These are phyloP conservation scores for Nitzschia putrida DNA, from an alignment of 108 stramenopile species.

Conservation along the genomic window DNA sequence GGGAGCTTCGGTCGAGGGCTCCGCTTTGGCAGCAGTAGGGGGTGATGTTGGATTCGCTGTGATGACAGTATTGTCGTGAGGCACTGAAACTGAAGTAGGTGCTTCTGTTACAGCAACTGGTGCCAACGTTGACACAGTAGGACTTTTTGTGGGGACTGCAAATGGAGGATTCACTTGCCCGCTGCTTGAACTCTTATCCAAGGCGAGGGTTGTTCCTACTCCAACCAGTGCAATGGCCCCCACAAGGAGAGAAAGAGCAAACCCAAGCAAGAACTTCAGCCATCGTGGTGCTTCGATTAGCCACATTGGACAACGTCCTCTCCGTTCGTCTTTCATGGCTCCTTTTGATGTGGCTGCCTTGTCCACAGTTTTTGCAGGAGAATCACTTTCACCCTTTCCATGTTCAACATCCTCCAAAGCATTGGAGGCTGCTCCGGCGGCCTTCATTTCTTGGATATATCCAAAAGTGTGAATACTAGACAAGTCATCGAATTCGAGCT, in stretches of 20 bases:
- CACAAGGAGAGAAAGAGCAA: slow-evolving; percentile 32
- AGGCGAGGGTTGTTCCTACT: slow-evolving; percentile 33
- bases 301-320: slow-evolving; percentile 41
- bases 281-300: slow-evolving; percentile 42
- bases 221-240: slow-evolving; percentile 44
- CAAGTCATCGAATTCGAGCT: slow-evolving; percentile 35
- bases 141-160: neutral
- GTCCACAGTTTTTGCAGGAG: slow-evolving; percentile 9
- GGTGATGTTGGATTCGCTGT: too few relatives aligned
- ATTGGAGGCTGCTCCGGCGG: neutral
- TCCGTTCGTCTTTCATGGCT: slow-evolving; percentile 6
- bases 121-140: neutral
- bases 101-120: neutral
- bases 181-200: neutral
- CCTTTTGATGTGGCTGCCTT: neutral
- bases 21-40: neutral
- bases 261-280: slow-evolving; percentile 46
- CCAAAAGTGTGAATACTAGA: slow-evolving; percentile 31
- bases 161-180: neutral
- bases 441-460: slow-evolving; percentile 13
- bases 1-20: neutral
- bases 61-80: too few relatives aligned
- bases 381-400: neutral
- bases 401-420: neutral
- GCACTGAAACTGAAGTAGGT: neutral